A percentile compares a stretch with the other conserved stretches of the same genome.
Evolutionary conservation across 2,329 filamentous ascomycete genomes (phyloP).

Genomic region (Penicillium crustosum): DNA sequence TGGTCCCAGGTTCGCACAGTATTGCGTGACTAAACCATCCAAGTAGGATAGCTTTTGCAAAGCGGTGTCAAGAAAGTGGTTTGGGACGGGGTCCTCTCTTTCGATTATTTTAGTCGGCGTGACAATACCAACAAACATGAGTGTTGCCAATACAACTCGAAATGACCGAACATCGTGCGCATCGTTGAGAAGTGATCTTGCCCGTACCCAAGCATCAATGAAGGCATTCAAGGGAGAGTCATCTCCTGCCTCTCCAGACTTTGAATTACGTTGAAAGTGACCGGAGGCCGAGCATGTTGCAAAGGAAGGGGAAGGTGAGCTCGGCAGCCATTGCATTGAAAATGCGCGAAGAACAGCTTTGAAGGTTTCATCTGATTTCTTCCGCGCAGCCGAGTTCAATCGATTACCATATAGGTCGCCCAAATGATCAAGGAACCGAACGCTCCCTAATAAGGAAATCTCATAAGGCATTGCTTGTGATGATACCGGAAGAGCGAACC

Average conservation of each 20-base stretch:
- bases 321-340: constrained; percentile 23
- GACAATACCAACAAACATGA: constrained; percentile 26
- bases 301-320: background rate
- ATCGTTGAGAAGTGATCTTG: constrained; percentile 11
- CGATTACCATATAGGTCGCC: constrained; percentile 24
- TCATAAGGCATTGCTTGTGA: background rate
- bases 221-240: constrained; percentile 12
- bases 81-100: background rate
- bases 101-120: constrained; percentile 10
- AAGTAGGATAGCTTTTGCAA: constrained; percentile 17
- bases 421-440: constrained; percentile 28
- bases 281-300: too few relatives aligned
- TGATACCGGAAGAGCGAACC: background rate
- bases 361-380: constrained; percentile 20
- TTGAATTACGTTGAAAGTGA: background rate
- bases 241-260: background rate
- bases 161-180: constrained; percentile 20
- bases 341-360: constrained; percentile 22
- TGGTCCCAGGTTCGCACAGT: constrained; percentile 20
- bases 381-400: constrained; percentile 9
- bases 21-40: constrained; percentile 17
- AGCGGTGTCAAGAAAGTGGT: constrained; percentile 18
- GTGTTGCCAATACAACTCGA: constrained; percentile 19
- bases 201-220: constrained; percentile 19
- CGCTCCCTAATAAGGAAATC: constrained; percentile 21